A percentile compares a stretch with the other conserved stretches of the same genome.
Conservation (phyloP, 225 moss, liverwort and hornwort species). For the Pleurozium schreberi region DNA sequence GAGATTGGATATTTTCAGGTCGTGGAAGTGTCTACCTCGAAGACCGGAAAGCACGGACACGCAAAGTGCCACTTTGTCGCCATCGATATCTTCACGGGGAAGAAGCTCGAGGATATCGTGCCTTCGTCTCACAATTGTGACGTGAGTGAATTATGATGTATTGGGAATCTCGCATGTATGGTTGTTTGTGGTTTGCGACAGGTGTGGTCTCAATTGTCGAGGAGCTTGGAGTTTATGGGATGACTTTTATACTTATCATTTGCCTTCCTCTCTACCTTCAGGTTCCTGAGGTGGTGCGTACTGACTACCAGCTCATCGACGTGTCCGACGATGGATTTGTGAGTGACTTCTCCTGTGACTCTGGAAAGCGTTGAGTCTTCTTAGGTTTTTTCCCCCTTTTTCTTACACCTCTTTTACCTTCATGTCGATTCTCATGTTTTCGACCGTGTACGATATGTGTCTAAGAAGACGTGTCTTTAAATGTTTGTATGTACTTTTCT, state of each 20-base stretch:
- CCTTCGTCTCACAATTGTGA: conserved; percentile 99
- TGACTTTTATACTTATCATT: neutral
- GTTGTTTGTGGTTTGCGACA: neutral
- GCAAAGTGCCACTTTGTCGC: conserved; percentile 98
- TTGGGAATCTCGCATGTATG: neutral
- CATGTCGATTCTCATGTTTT: neutral
- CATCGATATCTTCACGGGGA: conserved; percentile 92
- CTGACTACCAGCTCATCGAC: conserved; percentile 91
- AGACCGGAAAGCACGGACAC: conserved; percentile 99
- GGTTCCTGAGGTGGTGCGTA: conserved; percentile 92
- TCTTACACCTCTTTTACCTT: too few species aligned
- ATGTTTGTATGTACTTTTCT: too few species aligned
- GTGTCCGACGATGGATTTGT: conserved; percentile 97
- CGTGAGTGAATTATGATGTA: conserved; percentile 16
- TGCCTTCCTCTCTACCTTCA: neutral
- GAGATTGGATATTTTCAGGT: conserved; percentile 24
- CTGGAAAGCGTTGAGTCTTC: too few species aligned
- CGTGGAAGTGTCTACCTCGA: conserved; percentile 92
- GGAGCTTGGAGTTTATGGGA: neutral
- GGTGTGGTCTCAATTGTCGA: neutral
- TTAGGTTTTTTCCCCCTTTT: too few species aligned
- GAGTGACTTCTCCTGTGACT: neutral
- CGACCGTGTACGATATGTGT: neutral
- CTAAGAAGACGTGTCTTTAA: neutral
- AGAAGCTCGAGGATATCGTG: conserved; percentile 99